These are phyloP conservation scores for Globisporangium apiculatum DNA, from an alignment of 352 stramenopile genomes.

Conservation along the genomic window DNA sequence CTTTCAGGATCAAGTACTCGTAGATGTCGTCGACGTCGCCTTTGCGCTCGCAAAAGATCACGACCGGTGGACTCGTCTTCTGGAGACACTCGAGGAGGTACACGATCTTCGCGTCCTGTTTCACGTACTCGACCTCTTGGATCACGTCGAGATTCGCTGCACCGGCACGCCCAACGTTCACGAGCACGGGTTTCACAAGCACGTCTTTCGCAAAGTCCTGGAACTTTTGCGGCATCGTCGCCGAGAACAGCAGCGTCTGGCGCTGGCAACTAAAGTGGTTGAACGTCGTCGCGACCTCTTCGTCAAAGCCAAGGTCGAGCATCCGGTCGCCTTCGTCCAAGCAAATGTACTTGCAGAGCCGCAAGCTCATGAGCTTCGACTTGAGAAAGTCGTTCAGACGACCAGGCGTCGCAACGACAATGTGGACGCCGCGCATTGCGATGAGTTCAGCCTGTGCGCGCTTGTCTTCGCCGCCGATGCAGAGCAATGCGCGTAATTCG, in stretches of 20 bases:
- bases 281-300: slow-evolving; percentile 95
- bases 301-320: slow-evolving; percentile 93
- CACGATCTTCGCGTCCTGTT: slow-evolving; percentile 98
- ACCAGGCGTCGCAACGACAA: slow-evolving; percentile 95
- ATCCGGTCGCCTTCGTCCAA: slow-evolving; percentile 98
- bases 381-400: slow-evolving; percentile 97
- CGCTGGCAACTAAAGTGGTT: slow-evolving; percentile 95
- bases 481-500: slow-evolving; percentile 88
- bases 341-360: slow-evolving; percentile 96
- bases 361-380: slow-evolving; percentile 90
- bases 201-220: slow-evolving; percentile 97
- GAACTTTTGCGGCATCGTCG: slow-evolving; percentile 98
- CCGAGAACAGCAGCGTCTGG: slow-evolving; percentile 99
- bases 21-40: slow-evolving; percentile 98
- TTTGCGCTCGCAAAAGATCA: slow-evolving; percentile 98
- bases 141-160: slow-evolving; percentile 99
- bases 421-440: slow-evolving; percentile 89
- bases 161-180: slow-evolving; percentile 98
- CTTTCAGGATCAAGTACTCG: slow-evolving; percentile 98
- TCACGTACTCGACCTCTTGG: slow-evolving; percentile 99
- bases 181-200: slow-evolving; percentile 94
- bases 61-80: slow-evolving; percentile 96
- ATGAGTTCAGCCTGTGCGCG: slow-evolving; percentile 89
- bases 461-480: slow-evolving; percentile 95
- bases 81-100: slow-evolving; percentile 98